Conservation (phyloP, 192 early-diverging fungal species). For the Allomyces macrogynus region DNA sequence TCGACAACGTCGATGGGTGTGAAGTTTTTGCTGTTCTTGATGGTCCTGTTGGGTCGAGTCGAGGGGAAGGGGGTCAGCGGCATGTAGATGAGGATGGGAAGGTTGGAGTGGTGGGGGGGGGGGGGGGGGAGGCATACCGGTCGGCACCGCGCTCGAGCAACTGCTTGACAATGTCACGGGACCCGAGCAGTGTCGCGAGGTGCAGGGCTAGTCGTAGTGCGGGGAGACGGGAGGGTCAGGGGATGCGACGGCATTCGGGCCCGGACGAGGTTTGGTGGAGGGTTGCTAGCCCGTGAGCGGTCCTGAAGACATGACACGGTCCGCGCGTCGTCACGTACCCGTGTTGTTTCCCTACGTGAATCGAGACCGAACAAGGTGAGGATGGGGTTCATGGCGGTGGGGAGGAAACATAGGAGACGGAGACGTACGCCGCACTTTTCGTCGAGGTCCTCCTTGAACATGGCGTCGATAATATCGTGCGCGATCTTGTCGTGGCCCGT, state of each 20-base stretch:
- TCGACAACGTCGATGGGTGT: neutral
- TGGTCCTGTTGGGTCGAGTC: neutral
- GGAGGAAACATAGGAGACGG: neutral
- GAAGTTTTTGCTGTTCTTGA: conserved; percentile 1
- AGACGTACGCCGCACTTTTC: conserved; percentile 19
- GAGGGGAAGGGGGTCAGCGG: neutral
- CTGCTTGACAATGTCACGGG: conserved; percentile 22
- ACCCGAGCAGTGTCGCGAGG: conserved; percentile 31
- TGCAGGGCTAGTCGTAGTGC: conserved; percentile 13
- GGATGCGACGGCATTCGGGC: too few relatives aligned
- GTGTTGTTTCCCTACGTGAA: conserved; percentile 26
- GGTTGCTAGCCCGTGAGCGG: too few relatives aligned
- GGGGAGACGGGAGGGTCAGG: too few relatives aligned
- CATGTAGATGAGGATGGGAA: too few relatives aligned
- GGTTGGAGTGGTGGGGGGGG: too few relatives aligned
- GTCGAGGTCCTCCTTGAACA: conserved; percentile 31
- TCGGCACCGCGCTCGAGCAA: conserved; percentile 28
- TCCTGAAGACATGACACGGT: too few relatives aligned
- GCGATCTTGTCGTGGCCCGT: conserved; percentile 26
- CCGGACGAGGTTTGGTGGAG: neutral
- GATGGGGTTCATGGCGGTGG: neutral
- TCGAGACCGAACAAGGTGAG: neutral
- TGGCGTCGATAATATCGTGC: conserved; percentile 27
- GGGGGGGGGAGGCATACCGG: conserved; percentile 1
- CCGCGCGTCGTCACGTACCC: neutral